Evolutionary conservation across 345 rosid genomes (phyloP), one percentile per base, ranked within the genome.

Genomic region (Hirschfeldia incana): DNA sequence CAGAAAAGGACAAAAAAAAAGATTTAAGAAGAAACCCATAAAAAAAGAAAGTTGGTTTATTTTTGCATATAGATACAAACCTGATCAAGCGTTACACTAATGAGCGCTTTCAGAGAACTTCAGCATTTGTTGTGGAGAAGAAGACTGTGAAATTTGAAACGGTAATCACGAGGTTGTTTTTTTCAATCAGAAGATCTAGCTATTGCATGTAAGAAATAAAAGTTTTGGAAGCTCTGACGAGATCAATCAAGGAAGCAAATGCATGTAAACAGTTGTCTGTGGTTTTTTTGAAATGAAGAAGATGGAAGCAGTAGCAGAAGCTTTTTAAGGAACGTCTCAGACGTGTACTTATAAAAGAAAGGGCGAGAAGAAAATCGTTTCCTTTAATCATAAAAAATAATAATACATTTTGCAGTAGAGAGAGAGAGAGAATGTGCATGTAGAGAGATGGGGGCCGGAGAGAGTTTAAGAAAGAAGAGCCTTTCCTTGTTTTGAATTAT

Each of bases 331-430:
- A 58, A 32, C 10, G 46, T 75, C 68, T 69, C 28, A 80, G 75
- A 69, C 75, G 68, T 64, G 46, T 80, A 65, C 80, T 80, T 80
- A 75, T 80, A 75, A 80, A 49, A n/a, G 71, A 80, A 75, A 80
- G 60, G 16, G 16, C n/a, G 16, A 70, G 17, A 28, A 63, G 1
- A 11, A 49, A 51, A 26, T 67, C 27, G n/a, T 67, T 57, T 57
- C 36, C 3, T 33, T 59, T 4, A 53, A 57, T 28, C 39, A 27
- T 10, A 10, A 10, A 59, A 53, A 10, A 60, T 59, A 39, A 27
- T 27, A 36, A 67, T 34, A 15, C 8, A 70, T 49, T 49, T 44
- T 57, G 78, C 70, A 71, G 78, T 44, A 61, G 65, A 73, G 82
- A 59, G 79, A 51, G 76, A 80, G 68, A 49, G 57, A 53, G 75